Evolutionary conservation across 208 protist genomes (phyloP), one percentile per base, ranked within the genome.

Genomic region (Wallacemonas sp.): DNA sequence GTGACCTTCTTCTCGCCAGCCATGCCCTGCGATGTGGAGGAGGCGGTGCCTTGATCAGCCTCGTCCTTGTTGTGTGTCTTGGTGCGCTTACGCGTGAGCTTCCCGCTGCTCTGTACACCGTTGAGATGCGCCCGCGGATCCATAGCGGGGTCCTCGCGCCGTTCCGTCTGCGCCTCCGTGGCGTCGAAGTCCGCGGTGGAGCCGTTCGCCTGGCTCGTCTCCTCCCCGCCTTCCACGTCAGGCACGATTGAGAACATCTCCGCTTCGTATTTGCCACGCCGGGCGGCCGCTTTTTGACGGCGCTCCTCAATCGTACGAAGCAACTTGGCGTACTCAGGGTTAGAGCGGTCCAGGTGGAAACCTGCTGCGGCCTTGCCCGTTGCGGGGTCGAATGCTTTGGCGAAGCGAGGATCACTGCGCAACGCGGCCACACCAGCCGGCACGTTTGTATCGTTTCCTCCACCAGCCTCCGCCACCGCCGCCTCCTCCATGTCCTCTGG

Each of bases 311-410:
- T 89, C 2, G 84, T 84, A 62, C 83, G 75, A 22, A 95, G 71
- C 38, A 95, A 70, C 65, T 92, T 93, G 27, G 77, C 78, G 67
- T 90, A 94, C 71, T 95, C 88, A 9, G 88, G 86, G 63, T 92
- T 95, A 21, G 66, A 64, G 5, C 76, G 77, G 70, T 95, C 88
- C 1, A 96, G 79, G 0, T 80, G 69, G 47, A 90, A 96, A 66
- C 72, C 75, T 17, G 71, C 68, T 5, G 71, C 67, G 33, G 60
- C 38, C 39, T 62, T 81, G 22, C 66, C 79, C 30, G 77, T 78
- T 12, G 36, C 30, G 1, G 68, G 66, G 53, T 79, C 77, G 41
- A 95, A 82, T 11, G 79, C 80, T 34, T 82, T 84, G 34, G 82
- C 78, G 62, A 95, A 95, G 19, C 88, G 85, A 0, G 85, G 85